Evolutionary conservation across 495 filamentous ascomycete species (phyloP).

Genomic region (Neurospora africana): DNA sequence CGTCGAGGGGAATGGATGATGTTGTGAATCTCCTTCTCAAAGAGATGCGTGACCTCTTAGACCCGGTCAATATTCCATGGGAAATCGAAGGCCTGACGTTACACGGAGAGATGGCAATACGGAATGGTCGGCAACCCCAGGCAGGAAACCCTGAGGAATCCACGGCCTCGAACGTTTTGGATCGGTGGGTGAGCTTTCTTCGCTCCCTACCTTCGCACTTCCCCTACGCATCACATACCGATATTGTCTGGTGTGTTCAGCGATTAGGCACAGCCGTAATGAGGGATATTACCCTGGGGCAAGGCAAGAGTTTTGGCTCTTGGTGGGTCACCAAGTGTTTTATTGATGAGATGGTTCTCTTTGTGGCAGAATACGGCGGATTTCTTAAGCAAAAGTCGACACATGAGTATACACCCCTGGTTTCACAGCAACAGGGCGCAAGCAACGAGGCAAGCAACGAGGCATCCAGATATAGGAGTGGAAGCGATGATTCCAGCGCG

Average conservation of each 20-base stretch:
- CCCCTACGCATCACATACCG: constrained; percentile 53
- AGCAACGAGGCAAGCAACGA: constrained; percentile 21
- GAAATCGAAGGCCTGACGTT: constrained; percentile 44
- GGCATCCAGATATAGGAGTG: constrained; percentile 33
- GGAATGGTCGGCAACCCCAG: constrained; percentile 28
- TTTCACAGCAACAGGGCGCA: constrained; percentile 19
- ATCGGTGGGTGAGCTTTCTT: constrained; percentile 79
- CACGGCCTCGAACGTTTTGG: constrained; percentile 55
- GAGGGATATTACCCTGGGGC: constrained; percentile 70
- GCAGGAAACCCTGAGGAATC: constrained; percentile 8
- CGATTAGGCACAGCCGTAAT: constrained; percentile 58
- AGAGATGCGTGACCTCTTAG: constrained; percentile 63
- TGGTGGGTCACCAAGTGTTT: constrained; percentile 99
- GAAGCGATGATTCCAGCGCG: constrained; percentile 30
- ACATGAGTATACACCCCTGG: constrained; percentile 4
- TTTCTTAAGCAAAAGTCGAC: constrained; percentile 53
- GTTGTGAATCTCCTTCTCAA: constrained; percentile 58
- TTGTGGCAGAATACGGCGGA: constrained; percentile 84
- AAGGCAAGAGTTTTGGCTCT: constrained; percentile 76
- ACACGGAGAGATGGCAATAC: constrained; percentile 40
- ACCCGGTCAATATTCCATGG: constrained; percentile 47
- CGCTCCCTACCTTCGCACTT: constrained; percentile 64
- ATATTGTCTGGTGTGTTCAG: constrained; percentile 59
- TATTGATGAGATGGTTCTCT: constrained; percentile 89
- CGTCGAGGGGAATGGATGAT: constrained; percentile 53